These are phyloP conservation scores for Naganishia albida DNA, from an alignment of 1,284 basidiomycete genomes.

Conservation along the genomic window DNA sequence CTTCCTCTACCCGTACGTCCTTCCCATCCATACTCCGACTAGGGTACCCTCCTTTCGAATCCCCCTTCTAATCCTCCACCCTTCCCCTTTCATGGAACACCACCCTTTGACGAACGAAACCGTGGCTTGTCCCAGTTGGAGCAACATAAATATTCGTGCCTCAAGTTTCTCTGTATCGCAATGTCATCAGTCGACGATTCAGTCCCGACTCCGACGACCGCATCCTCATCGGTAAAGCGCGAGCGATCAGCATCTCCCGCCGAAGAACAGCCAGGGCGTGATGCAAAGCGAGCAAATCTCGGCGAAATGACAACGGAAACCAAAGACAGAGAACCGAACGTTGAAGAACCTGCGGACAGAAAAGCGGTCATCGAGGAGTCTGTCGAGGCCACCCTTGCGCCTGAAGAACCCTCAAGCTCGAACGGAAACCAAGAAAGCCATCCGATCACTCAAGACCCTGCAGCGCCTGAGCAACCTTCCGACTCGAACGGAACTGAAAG, in stretches of 20 bases:
- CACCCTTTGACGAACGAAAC: constrained; percentile 10
- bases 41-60: constrained; percentile 21
- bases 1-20: constrained; percentile 21
- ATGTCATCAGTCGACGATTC: constrained; percentile 5
- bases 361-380: neutral
- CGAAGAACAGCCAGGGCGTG: constrained; percentile 17
- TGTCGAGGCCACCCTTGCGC: too few species aligned
- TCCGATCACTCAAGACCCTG: too few species aligned
- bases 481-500: neutral
- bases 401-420: too few species aligned
- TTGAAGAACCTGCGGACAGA: neutral
- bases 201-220: constrained; percentile 26
- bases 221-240: constrained; percentile 28
- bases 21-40: neutral
- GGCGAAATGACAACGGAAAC: constrained; percentile 9
- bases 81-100: constrained; percentile 23
- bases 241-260: constrained; percentile 28
- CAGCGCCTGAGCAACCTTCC: too few species aligned
- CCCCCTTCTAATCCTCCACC: constrained; percentile 20
- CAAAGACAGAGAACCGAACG: neutral
- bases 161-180: neutral
- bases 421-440: neutral
- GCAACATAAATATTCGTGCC: neutral
- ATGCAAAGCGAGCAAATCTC: constrained; percentile 22
- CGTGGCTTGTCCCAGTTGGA: neutral